Percentiles rank a stretch among this genome's conserved stretches.
Evolutionary conservation across 495 filamentous ascomycete genomes (phyloP).

Genomic region (Penicillium fimorum): DNA sequence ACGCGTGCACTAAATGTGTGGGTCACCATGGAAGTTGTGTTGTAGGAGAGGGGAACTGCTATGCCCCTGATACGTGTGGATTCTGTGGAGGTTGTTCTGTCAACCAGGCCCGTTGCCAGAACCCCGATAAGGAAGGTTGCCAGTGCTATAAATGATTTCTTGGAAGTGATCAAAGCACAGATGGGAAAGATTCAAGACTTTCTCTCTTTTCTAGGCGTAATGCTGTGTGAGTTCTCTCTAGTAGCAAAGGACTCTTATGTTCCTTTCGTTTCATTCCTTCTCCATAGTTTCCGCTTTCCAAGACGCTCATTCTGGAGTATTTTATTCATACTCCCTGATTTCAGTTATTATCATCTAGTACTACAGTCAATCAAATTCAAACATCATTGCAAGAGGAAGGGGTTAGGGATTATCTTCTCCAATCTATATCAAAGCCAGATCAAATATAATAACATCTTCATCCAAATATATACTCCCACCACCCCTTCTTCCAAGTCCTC

Average conservation of each 20-base stretch:
- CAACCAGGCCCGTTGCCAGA: constrained; percentile 5
- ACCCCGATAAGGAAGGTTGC: background rate
- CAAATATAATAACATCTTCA: background rate
- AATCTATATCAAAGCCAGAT: background rate
- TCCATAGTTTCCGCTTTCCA: background rate
- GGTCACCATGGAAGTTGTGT: constrained; percentile 8
- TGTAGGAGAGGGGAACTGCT: constrained; percentile 4
- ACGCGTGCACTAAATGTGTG: constrained; percentile 5
- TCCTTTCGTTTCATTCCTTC: background rate
- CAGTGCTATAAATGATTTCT: constrained; percentile 4
- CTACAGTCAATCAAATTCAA: background rate
- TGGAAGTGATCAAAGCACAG: background rate
- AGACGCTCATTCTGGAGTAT: background rate
- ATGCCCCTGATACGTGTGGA: background rate
- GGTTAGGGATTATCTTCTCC: background rate
- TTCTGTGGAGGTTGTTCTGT: constrained; percentile 3
- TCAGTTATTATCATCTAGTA: background rate
- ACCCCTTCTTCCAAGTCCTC: constrained; percentile 39
- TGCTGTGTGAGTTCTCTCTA: background rate
- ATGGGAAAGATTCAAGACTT: background rate
- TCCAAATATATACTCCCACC: constrained; percentile 35
- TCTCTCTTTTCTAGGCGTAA: background rate
- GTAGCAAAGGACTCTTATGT: background rate
- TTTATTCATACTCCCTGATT: background rate
- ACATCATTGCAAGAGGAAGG: background rate